Conservation (phyloP, 371 early-diverging fungal species). For the Paraphysoderma sedebokerense region DNA sequence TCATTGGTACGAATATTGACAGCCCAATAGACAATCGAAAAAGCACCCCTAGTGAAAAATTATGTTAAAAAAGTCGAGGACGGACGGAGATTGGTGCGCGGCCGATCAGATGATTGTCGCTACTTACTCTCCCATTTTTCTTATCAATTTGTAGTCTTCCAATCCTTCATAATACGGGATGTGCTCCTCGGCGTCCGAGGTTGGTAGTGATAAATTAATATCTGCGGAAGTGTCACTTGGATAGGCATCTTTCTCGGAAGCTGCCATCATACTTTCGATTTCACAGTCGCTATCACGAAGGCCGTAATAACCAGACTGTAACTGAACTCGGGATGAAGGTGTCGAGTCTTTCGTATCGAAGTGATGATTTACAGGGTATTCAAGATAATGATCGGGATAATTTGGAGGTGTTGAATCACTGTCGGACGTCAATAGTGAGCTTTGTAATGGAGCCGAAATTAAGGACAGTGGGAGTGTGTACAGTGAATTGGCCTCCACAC, state of each 20-base stretch:
- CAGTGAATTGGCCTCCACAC: too few relatives aligned
- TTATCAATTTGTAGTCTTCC: slow-evolving; percentile 25
- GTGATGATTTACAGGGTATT: background rate
- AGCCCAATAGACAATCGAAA: slow-evolving; percentile 63
- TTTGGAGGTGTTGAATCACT: background rate
- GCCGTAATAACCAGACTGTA: background rate
- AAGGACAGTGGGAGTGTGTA: background rate
- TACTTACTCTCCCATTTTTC: slow-evolving; percentile 52
- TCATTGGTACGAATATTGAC: slow-evolving; percentile 28
- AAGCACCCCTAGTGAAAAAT: slow-evolving; percentile 45
- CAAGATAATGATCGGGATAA: background rate
- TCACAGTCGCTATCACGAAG: background rate
- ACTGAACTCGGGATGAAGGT: background rate
- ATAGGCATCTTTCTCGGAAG: too few relatives aligned
- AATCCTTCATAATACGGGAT: slow-evolving; percentile 30
- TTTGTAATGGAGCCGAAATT: background rate
- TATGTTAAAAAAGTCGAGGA: background rate
- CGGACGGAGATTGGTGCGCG: background rate
- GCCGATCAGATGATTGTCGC: background rate
- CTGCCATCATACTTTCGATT: background rate
- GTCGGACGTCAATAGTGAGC: background rate
- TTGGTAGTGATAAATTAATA: slow-evolving; percentile 14
- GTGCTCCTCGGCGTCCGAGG: slow-evolving; percentile 17
- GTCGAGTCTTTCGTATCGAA: background rate
- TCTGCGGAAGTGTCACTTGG: slow-evolving; percentile 4